Evolutionary conservation across 2,329 filamentous ascomycete genomes (phyloP).

Genomic region (Aureobasidium sp.): DNA sequence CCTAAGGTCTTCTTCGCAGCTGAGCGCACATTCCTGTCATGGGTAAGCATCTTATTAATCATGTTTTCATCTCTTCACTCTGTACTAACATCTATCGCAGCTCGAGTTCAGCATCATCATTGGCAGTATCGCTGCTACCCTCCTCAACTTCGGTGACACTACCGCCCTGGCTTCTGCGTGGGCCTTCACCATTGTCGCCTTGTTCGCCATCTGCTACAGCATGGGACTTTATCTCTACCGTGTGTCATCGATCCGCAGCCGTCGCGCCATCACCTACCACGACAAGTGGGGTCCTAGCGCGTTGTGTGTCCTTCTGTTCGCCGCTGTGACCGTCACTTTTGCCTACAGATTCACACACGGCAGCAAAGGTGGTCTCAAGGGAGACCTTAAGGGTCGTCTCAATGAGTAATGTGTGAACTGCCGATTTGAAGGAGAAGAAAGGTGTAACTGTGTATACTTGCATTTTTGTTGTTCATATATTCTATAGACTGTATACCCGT

Average conservation of each 20-base stretch:
- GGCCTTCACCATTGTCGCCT: slow-evolving; percentile 74
- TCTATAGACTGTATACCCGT: slow-evolving; percentile 13
- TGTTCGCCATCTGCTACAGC: slow-evolving; percentile 72
- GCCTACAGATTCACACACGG: slow-evolving; percentile 58
- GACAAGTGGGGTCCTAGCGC: slow-evolving; percentile 78
- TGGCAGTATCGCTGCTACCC: slow-evolving; percentile 73
- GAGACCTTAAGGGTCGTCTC: slow-evolving; percentile 14
- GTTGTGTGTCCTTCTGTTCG: slow-evolving; percentile 66
- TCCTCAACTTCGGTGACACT: slow-evolving; percentile 69
- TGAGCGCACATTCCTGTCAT: slow-evolving; percentile 90
- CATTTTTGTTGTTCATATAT: neutral
- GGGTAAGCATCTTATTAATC: slow-evolving; percentile 49
- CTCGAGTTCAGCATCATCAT: slow-evolving; percentile 96
- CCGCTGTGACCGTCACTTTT: slow-evolving; percentile 72
- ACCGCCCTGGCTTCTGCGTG: slow-evolving; percentile 55
- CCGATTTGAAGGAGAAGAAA: neutral
- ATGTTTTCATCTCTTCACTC: neutral
- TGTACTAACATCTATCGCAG: slow-evolving; percentile 35
- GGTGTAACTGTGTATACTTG: neutral
- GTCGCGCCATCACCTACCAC: slow-evolving; percentile 83
- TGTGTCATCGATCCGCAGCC: slow-evolving; percentile 73
- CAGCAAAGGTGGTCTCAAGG: slow-evolving; percentile 44
- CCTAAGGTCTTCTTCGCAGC: slow-evolving; percentile 97
- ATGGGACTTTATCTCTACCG: slow-evolving; percentile 82
- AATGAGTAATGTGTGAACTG: neutral